Base-by-base conservation (phyloP, 2,329 filamentous ascomycete genomes). In the Tricladium varicosporioides region DNA sequence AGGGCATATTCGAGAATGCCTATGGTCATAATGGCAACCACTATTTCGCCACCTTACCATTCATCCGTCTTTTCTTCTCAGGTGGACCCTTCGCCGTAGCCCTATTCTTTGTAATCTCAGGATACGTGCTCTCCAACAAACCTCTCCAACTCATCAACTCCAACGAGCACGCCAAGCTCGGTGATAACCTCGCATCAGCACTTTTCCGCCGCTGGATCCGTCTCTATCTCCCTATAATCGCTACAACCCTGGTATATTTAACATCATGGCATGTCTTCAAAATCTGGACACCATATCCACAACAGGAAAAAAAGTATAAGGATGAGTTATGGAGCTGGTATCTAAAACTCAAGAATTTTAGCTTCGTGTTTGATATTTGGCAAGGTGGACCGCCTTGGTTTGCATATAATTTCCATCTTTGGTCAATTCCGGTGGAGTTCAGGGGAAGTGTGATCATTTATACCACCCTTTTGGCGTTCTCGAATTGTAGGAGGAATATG, bases 391-490 rank as follows among this genome's bases (percentile, higher is more conserved):
- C 78, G 18, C 77, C 80, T 1, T 75, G 80, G 49, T 80, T 78
- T 57, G 78, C 78, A 0, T 83, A 83, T 71, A 84, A 85, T 63
- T 76, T 75, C 27, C 85, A 87, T 61, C 83, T 85, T 79, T 65
- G 67, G 65, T 65, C 65, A 0, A 87, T 88, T 53, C 83, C 85
- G 0, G 73, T 84, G 16, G 85, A 88, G 66, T 80, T 85, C 70
- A 74, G 78, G 63, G 86, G 86, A 10, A 89, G 86, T 1, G 76
- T 89, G 53, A 73, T 85, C 60, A 72, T 87, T 53, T 89, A 86
- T 68, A 83, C 80, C 0, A 69, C 79, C 0, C 69, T 76, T 51
- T 68, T 75, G 2, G 76, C 36, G 10, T 40, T 40, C 9, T 40
- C 36, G 5, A 40, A 10, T 2, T 13, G 36, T n/a, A 40, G 36